Base-by-base conservation (phyloP, 768 basidiomycete species). In the Lactifluus echinatus region DNA sequence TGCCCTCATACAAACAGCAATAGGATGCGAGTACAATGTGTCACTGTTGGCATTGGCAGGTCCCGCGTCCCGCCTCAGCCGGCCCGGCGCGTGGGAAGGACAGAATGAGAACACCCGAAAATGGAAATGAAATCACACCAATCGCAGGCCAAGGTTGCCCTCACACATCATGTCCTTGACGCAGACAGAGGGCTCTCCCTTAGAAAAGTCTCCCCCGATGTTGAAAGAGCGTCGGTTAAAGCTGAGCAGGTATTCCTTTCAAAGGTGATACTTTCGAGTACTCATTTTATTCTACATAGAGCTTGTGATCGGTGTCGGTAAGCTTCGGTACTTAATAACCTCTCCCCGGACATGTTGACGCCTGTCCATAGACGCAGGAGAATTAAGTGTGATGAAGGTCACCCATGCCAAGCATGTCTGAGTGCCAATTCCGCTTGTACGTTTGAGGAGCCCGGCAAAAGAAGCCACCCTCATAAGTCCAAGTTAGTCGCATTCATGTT, bases 241-340 rank as follows among this genome's bases (percentile, higher is more conserved):
- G 75, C 73, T 92, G 56, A 89, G 85, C 80, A 85, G 89, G 89
- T 87, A 58, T 37, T 79, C 68, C 56, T 5, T 54, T 47, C 63
- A 29, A 40, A 46, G 52, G 21, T 37, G 43, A 40, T 44, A 46
- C 23, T 42, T 26, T 62, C 28, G n/a, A n/a, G 14, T 48, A 50
- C 24, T 45, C 55, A 26, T 26, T 31, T 29, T 12, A 43, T 64
- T 45, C 59, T 36, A n/a, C 56, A 33, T 62, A 91, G 89, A 69
- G 89, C 89, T 57, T 92, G 89, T 76, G 89, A 92, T 78, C 87
- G 89, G 59, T 92, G 89, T 75, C 82, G 89, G 88, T 91, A 74
- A 78, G 86, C 63, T 29, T 48, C 39, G 19, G 31, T 14, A 21
- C 29, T 4, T 39, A 8, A 31, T 52, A 21, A 21, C 17, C 23